phyloP scores from a whole-genome alignment of 345 rosid species.

The Pseudoturritis turrita region DNA sequence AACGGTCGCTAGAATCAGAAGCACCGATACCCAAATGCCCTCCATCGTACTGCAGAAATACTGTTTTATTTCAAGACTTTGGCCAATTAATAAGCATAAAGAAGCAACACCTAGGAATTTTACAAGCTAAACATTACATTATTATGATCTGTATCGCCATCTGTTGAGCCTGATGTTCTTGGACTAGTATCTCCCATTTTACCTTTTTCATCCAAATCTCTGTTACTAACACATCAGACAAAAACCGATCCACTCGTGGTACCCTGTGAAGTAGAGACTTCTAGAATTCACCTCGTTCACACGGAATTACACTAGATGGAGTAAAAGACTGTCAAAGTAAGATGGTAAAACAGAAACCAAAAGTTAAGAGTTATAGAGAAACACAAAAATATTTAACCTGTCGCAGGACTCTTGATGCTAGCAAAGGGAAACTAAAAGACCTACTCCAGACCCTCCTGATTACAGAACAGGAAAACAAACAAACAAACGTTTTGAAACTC shows the following conservation, averaged over 20 bases:
- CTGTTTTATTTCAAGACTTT: neutral
- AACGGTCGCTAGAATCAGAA: slow-evolving; percentile 85
- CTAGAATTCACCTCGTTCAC: neutral
- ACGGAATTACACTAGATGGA: neutral
- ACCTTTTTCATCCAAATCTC: slow-evolving; percentile 30
- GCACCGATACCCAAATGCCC: slow-evolving; percentile 39
- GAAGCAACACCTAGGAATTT: neutral
- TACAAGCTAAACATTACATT: slow-evolving; percentile 51
- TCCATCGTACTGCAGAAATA: slow-evolving; percentile 55
- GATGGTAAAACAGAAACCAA: neutral
- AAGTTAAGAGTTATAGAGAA: neutral
- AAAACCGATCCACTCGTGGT: slow-evolving; percentile 31
- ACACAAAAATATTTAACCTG: neutral
- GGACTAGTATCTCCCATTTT: slow-evolving; percentile 80
- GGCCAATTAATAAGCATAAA: slow-evolving; percentile 2
- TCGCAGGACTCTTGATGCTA: too few relatives aligned
- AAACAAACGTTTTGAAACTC: too few relatives aligned
- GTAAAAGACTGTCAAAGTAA: neutral
- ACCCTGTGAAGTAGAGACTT: slow-evolving; percentile 29
- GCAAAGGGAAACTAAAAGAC: too few relatives aligned
- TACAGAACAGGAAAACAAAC: too few relatives aligned
- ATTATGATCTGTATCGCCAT: slow-evolving; percentile 68
- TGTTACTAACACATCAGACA: slow-evolving; percentile 34
- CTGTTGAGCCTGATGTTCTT: slow-evolving; percentile 76
- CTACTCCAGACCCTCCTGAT: too few relatives aligned